These are phyloP conservation scores for Talinum fruticosum DNA, from an alignment of 148 eudicot genomes.

Conservation along the genomic window DNA sequence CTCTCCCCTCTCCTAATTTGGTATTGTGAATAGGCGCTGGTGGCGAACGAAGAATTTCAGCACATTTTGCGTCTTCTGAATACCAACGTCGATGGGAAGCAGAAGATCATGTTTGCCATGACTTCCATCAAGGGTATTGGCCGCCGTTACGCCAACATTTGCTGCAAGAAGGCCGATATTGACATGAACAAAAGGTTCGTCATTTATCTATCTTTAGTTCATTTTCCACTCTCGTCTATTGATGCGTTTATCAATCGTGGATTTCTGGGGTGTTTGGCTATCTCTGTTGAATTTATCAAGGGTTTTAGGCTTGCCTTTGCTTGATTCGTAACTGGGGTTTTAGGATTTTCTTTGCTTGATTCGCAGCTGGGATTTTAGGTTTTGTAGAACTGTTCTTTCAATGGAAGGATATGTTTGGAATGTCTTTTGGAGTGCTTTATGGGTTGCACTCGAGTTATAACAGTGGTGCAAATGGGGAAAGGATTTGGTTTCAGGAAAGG, in stretches of 20 bases:
- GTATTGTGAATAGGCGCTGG: slow-evolving; percentile 47
- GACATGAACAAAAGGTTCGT: slow-evolving; percentile 88
- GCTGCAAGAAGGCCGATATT: slow-evolving; percentile 88
- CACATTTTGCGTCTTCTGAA: slow-evolving; percentile 88
- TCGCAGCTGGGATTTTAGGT: not conserved
- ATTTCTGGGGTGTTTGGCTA: not conserved
- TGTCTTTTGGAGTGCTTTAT: too few relatives aligned
- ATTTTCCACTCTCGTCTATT: not conserved
- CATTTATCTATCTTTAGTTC: not conserved
- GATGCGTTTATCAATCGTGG: not conserved
- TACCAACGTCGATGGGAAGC: slow-evolving; percentile 91
- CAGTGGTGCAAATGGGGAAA: too few relatives aligned
- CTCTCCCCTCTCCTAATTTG: not conserved
- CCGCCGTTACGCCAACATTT: slow-evolving; percentile 85
- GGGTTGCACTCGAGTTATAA: too few relatives aligned
- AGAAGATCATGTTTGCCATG: slow-evolving; percentile 91
- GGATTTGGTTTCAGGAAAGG: too few relatives aligned
- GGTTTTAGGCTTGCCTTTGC: not conserved
- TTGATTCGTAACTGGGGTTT: not conserved
- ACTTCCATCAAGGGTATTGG: slow-evolving; percentile 97
- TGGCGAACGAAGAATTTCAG: slow-evolving; percentile 85
- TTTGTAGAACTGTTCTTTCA: too few relatives aligned
- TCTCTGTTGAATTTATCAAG: not conserved
- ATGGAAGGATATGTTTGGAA: too few relatives aligned
- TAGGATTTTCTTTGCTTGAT: not conserved